Conservation (phyloP, 495 filamentous ascomycete genomes). For the Astrocystis sublimbata region DNA sequence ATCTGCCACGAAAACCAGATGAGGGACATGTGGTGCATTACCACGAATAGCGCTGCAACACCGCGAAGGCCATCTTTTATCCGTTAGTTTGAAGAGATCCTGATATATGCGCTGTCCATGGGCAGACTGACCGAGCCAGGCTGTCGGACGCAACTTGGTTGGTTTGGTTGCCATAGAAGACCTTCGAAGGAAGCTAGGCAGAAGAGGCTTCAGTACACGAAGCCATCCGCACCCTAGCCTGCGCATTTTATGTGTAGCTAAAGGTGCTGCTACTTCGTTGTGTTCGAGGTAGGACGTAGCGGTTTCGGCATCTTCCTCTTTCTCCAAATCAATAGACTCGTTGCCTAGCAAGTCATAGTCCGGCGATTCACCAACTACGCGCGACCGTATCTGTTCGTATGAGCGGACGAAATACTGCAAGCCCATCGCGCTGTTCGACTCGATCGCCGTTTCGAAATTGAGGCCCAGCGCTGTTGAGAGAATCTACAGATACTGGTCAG, state of each 20-base stretch:
- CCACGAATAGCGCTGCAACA: slow-evolving; percentile 50
- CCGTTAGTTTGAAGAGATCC: background rate
- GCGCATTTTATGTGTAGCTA: background rate
- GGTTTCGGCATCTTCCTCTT: slow-evolving; percentile 4
- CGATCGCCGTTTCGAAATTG: background rate
- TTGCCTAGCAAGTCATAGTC: slow-evolving; percentile 1
- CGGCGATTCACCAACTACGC: background rate
- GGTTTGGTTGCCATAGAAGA: background rate
- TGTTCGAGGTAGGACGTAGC: background rate
- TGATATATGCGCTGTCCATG: background rate
- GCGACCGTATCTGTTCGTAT: background rate
- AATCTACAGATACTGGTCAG: too few species aligned
- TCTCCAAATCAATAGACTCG: background rate
- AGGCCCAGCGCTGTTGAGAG: background rate
- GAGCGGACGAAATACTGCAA: background rate
- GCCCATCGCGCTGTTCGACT: background rate
- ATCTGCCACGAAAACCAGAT: slow-evolving; percentile 34
- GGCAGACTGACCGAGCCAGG: slow-evolving; percentile 16
- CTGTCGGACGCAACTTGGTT: slow-evolving; percentile 4
- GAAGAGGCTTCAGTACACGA: background rate
- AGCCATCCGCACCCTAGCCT: background rate
- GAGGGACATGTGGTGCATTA: slow-evolving; percentile 49
- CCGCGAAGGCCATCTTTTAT: slow-evolving; percentile 44
- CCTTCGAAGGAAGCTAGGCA: slow-evolving; percentile 15
- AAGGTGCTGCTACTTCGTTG: background rate